Evolutionary conservation across 2,329 filamentous ascomycete species (phyloP), one percentile per base, ranked within the genome.

Genomic region (Tothia fuscella): DNA sequence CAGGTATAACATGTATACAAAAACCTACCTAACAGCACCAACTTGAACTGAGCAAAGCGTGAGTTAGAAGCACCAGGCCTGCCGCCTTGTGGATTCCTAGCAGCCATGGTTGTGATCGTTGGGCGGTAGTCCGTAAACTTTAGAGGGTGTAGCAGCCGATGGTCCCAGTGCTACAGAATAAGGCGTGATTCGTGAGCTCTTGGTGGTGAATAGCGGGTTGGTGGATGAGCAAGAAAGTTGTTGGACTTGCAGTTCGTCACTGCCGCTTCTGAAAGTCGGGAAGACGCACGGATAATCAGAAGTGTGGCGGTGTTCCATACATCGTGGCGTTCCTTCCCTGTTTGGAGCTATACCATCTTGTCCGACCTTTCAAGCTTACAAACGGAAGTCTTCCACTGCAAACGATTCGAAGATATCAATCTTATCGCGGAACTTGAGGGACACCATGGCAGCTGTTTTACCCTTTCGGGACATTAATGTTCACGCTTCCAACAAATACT

Each of bases 1-100:
- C 30, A 40, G 38, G 21, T 19, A 3, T 42, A 3, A 7, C 14
- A 25, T 35, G 5, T 22, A 2, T 21, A 10, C 20, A 38, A 39
- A 40, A 30, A 58, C 81, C 53, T 76, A 96, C 91, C 91, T 50
- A 98, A 74, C 59, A 98, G 72, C 51, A 98, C 91, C 55, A 98
- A 76, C 74, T 98, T 98, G 71, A 98, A 98, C 74, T 98, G 91
- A 56, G 91, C 89, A 66, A 98, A 96, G 58, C 89, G 80, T 65
- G 83, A 60, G 50, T 57, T 33, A 65, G 83, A 58, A 49, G 58
- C 43, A 56, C 73, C 73, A 47, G 74, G 72, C 50, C 76, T 70
- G 56, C 68, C 71, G 58, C 72, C 71, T 76, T 78, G 80, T 76
- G 72, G 79, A 68, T 78, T 78, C 78, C 87, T 79, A 63, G 83